These are phyloP conservation scores for Gracilaria domingensis DNA, from an alignment of 23 red algal species.

Conservation along the genomic window DNA sequence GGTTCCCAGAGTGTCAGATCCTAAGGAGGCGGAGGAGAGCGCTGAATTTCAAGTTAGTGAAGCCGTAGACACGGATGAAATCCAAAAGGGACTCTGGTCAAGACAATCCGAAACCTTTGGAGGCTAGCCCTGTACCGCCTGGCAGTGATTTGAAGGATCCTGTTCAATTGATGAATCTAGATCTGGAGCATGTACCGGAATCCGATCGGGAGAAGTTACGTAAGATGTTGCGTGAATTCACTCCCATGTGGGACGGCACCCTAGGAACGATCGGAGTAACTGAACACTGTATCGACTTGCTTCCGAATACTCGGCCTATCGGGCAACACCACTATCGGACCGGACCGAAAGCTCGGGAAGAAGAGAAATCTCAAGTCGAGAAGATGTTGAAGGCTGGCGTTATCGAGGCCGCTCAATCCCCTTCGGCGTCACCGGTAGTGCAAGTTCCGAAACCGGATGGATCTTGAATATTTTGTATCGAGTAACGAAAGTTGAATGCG, in stretches of 20 bases:
- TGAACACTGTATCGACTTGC: neutral
- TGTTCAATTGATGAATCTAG: neutral
- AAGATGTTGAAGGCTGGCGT: neutral
- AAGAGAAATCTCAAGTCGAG: neutral
- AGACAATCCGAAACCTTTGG: neutral
- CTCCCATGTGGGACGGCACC: neutral
- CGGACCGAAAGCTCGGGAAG: neutral
- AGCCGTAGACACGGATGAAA: too few relatives aligned
- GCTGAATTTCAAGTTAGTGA: too few relatives aligned
- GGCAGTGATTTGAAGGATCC: neutral
- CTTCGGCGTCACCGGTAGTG: neutral
- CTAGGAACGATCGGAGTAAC: neutral
- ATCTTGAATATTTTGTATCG: neutral
- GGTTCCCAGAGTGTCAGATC: too few relatives aligned
- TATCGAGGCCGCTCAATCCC: neutral
- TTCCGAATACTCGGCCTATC: neutral
- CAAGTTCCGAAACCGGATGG: neutral
- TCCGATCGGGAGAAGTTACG: neutral
- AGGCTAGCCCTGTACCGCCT: neutral
- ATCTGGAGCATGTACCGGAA: neutral
- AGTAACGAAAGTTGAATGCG: neutral
- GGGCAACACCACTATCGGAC: neutral
- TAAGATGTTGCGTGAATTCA: neutral
- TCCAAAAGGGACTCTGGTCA: too few relatives aligned
- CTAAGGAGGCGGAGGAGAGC: too few relatives aligned